Conservation (phyloP, 805 yeast genomes). For the Barnettozyma pratensis region DNA sequence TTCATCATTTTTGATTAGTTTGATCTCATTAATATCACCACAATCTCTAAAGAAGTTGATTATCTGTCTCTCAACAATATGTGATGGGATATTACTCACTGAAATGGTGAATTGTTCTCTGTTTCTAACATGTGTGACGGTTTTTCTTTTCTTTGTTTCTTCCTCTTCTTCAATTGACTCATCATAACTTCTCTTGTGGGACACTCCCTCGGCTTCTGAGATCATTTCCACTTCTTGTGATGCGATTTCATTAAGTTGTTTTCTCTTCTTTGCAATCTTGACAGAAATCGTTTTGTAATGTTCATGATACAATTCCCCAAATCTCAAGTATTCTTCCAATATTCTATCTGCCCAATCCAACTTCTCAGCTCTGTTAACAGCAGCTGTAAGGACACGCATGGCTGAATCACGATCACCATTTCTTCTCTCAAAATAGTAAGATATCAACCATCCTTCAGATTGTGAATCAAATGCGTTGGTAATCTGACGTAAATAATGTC, state of each 20-base stretch:
- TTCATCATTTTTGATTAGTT: slow-evolving; percentile 13
- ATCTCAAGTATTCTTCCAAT: slow-evolving; percentile 38
- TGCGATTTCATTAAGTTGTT: background rate
- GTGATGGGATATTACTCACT: slow-evolving; percentile 43
- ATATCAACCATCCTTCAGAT: slow-evolving; percentile 44
- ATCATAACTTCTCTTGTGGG: slow-evolving; percentile 2
- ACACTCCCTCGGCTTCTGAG: background rate
- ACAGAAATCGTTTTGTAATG: slow-evolving; percentile 23
- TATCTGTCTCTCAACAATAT: slow-evolving; percentile 35
- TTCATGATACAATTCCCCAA: slow-evolving; percentile 32
- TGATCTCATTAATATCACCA: slow-evolving; percentile 44
- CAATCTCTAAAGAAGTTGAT: slow-evolving; percentile 50
- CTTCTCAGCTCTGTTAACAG: slow-evolving; percentile 22
- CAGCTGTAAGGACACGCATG: slow-evolving; percentile 27
- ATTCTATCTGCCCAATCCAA: slow-evolving; percentile 50
- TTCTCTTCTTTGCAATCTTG: slow-evolving; percentile 23
- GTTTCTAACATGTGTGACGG: slow-evolving; percentile 32
- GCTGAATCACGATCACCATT: slow-evolving; percentile 25
- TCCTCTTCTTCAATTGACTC: slow-evolving; percentile 5
- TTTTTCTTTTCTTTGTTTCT: slow-evolving; percentile 7
- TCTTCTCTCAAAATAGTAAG: slow-evolving; percentile 35
- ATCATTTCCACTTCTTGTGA: background rate
- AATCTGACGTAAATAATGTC: slow-evolving; percentile 22
- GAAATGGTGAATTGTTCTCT: slow-evolving; percentile 57
- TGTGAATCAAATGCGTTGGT: slow-evolving; percentile 28